phyloP scores from a whole-genome alignment of 1,284 basidiomycete genomes.

The Pseudozyma pruni region DNA sequence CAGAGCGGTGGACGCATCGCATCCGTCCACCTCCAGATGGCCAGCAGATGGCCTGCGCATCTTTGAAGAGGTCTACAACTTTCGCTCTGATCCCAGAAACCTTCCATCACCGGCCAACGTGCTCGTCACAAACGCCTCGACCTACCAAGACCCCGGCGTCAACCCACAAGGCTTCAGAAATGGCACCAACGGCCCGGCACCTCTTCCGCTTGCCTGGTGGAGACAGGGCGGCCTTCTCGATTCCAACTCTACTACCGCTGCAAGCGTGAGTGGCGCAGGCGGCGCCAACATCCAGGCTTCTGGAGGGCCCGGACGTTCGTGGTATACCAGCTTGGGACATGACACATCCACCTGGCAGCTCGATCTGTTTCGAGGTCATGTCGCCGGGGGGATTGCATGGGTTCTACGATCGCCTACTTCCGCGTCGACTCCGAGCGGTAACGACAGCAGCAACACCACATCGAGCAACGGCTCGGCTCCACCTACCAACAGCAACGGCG shows the following conservation, averaged over 20 bases:
- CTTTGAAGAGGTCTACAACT: constrained; percentile 75
- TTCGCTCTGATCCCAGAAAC: constrained; percentile 78
- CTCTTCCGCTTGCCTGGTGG: constrained; percentile 76
- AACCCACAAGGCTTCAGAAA: constrained; percentile 71
- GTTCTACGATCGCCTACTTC: constrained; percentile 71
- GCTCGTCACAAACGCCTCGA: constrained; percentile 50
- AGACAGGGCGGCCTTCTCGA: constrained; percentile 73
- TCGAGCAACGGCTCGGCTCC: constrained; percentile 4
- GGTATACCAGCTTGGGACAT: constrained; percentile 83
- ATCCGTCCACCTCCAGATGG: constrained; percentile 47
- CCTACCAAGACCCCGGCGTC: constrained; percentile 43
- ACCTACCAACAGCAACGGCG: neutral
- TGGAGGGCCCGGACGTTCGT: constrained; percentile 76
- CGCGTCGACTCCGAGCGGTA: constrained; percentile 1
- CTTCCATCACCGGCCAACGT: constrained; percentile 64
- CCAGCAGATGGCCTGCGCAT: constrained; percentile 30
- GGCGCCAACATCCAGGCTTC: constrained; percentile 35
- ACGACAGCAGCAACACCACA: constrained; percentile 1
- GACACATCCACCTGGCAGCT: constrained; percentile 76
- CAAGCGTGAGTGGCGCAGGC: constrained; percentile 36
- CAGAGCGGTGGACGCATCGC: constrained; percentile 13
- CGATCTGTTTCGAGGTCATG: constrained; percentile 75
- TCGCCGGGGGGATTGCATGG: constrained; percentile 80
- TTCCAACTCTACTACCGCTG: constrained; percentile 17
- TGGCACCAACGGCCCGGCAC: constrained; percentile 75